A percentile compares a stretch with the other conserved stretches of the same genome.
Conservation (phyloP, 2,329 filamentous ascomycete genomes). For the Talaromyces sp. region DNA sequence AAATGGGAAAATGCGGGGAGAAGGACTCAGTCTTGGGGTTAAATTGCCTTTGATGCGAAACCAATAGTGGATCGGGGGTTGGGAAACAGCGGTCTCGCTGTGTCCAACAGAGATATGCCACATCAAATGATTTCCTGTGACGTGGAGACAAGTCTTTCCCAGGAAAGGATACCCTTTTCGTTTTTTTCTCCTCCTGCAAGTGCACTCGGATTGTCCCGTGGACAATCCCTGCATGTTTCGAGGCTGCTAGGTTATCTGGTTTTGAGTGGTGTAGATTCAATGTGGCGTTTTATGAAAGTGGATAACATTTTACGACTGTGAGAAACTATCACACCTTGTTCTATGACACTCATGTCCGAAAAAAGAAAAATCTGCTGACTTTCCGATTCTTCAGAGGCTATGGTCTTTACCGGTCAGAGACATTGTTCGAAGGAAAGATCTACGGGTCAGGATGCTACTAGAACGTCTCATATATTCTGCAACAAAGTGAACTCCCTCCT, state of each 20-base stretch:
- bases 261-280: constrained; percentile 3
- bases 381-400: not conserved
- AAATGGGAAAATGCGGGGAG: not conserved
- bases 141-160: constrained; percentile 2
- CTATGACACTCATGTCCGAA: constrained; percentile 8
- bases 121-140: constrained; percentile 8
- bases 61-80: not conserved
- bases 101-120: constrained; percentile 8
- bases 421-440: not conserved
- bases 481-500: not conserved
- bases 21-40: constrained; percentile 3
- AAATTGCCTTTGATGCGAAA: constrained; percentile 3
- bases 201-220: constrained; percentile 4
- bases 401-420: not conserved
- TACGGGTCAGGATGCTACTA: not conserved
- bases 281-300: constrained; percentile 9
- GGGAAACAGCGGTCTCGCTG: not conserved
- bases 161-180: not conserved
- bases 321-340: constrained; percentile 3
- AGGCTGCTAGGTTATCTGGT: not conserved
- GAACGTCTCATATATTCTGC: not conserved
- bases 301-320: not conserved
- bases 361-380: constrained; percentile 4
- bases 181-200: not conserved
- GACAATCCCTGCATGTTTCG: constrained; percentile 8